Evolutionary conservation across 106 monocot genomes (phyloP).

Genomic region (Dendrobium huoshanense): DNA sequence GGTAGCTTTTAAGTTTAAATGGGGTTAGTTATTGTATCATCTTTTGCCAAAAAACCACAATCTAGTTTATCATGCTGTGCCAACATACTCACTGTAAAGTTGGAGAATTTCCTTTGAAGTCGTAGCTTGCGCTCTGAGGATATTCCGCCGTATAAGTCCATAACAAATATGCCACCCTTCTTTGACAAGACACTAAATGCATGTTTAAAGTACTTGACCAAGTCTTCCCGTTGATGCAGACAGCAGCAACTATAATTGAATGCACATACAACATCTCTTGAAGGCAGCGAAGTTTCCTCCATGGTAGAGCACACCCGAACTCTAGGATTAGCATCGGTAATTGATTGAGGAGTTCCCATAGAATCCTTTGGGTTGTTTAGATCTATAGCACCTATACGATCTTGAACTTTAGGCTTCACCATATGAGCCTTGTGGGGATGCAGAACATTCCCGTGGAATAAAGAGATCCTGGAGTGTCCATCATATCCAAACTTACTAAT

Average conservation of each 20-base stretch:
- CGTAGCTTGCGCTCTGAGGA: constrained; percentile 79
- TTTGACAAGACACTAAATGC: constrained; percentile 48
- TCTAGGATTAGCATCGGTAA: constrained; percentile 3
- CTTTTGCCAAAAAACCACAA: neutral
- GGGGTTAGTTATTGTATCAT: too few relatives aligned
- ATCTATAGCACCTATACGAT: constrained; percentile 11
- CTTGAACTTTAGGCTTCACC: constrained; percentile 21
- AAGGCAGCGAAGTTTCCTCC: constrained; percentile 36
- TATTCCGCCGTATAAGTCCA: constrained; percentile 94
- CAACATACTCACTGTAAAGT: constrained; percentile 57
- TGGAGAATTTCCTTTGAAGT: constrained; percentile 67
- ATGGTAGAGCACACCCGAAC: constrained; percentile 18
- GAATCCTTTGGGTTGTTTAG: constrained; percentile 20
- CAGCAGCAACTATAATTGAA: constrained; percentile 99
- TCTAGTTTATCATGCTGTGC: neutral
- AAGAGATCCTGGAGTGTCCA: constrained; percentile 61
- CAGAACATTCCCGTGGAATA: constrained; percentile 94
- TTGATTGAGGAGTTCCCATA: constrained; percentile 2
- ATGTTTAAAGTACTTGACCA: constrained; percentile 75
- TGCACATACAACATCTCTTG: constrained; percentile 83
- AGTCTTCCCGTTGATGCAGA: constrained; percentile 68
- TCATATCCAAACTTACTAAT: constrained; percentile 52
- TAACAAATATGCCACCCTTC: constrained; percentile 84
- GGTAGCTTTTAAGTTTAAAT: too few relatives aligned
- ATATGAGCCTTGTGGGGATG: constrained; percentile 41